These are phyloP conservation scores for Triticum urartu DNA, from an alignment of 176 grass and related monocot genomes.

Conservation along the genomic window DNA sequence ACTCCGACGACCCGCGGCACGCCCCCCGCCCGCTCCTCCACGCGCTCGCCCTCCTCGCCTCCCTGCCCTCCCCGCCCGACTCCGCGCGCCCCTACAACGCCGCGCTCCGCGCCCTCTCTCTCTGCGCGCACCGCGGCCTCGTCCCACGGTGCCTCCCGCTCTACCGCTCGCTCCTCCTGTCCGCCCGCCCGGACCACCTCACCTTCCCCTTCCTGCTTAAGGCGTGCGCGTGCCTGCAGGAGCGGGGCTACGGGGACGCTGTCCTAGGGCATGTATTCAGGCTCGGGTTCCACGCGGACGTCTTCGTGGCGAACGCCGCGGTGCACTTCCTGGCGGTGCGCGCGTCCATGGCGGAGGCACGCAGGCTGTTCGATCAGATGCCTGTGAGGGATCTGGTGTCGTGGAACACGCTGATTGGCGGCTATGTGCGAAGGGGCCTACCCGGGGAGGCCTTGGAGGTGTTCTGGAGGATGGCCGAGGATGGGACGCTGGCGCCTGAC, in stretches of 20 bases:
- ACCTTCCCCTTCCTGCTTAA: constrained; percentile 75
- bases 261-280: constrained; percentile 43
- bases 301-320: constrained; percentile 60
- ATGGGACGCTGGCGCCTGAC: constrained; percentile 4
- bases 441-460: constrained; percentile 37
- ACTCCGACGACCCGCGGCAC: not conserved
- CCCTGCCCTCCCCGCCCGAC: constrained; percentile 4
- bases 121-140: not conserved
- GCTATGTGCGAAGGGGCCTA: constrained; percentile 33
- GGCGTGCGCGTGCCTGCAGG: constrained; percentile 44
- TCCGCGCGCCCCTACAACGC: constrained; percentile 26
- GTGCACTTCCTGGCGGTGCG: constrained; percentile 44
- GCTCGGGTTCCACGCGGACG: constrained; percentile 34
- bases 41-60: constrained; percentile 37
- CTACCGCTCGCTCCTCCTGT: constrained; percentile 33
- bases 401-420: constrained; percentile 56
- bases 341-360: constrained; percentile 36
- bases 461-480: constrained; percentile 42
- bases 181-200: constrained; percentile 39
- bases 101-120: constrained; percentile 11
- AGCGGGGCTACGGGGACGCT: constrained; percentile 6
- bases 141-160: constrained; percentile 19
- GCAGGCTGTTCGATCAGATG: constrained; percentile 42
- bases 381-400: constrained; percentile 42
- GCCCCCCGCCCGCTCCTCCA: constrained; percentile 29